Evolutionary conservation across 2,329 filamentous ascomycete genomes (phyloP).

Genomic region (Cercospora sojina): DNA sequence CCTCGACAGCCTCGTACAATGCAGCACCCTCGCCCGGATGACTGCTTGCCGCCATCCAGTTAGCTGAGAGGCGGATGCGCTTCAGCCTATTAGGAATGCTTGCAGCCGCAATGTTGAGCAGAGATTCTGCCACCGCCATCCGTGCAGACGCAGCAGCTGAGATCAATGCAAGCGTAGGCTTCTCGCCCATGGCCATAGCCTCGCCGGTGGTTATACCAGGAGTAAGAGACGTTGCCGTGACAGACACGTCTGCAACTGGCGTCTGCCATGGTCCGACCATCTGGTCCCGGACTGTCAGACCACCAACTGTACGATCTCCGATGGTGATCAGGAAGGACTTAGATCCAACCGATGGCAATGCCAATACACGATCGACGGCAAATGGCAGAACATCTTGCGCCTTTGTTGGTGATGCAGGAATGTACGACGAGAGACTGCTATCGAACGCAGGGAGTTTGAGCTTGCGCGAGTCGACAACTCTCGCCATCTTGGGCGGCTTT

Average conservation of each 20-base stretch:
- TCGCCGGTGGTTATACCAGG: constrained; percentile 76
- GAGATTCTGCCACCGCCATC: constrained; percentile 92
- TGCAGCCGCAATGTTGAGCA: constrained; percentile 89
- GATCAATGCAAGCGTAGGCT: constrained; percentile 83
- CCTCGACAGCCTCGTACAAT: constrained; percentile 89
- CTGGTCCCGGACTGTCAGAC: constrained; percentile 83
- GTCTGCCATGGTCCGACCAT: constrained; percentile 97
- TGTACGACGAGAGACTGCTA: constrained; percentile 66
- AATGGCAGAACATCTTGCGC: constrained; percentile 47
- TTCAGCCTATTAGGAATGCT: constrained; percentile 70
- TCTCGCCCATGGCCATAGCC: constrained; percentile 98
- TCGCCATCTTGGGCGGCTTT: constrained; percentile 77
- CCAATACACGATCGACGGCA: constrained; percentile 77
- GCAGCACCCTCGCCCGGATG: constrained; percentile 90
- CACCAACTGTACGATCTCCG: constrained; percentile 86
- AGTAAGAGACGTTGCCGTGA: constrained; percentile 79
- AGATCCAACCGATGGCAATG: constrained; percentile 86
- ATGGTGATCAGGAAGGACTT: constrained; percentile 98
- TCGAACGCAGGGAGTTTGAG: constrained; percentile 71
- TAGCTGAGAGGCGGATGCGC: constrained; percentile 84
- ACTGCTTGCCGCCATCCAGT: constrained; percentile 98
- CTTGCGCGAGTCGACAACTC: constrained; percentile 69
- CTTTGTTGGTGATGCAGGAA: constrained; percentile 54
- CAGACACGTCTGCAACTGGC: constrained; percentile 89
- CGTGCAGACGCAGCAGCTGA: constrained; percentile 85